Conservation (phyloP, 2,329 filamentous ascomycete species). For the Gaeumannomyces tritici region DNA sequence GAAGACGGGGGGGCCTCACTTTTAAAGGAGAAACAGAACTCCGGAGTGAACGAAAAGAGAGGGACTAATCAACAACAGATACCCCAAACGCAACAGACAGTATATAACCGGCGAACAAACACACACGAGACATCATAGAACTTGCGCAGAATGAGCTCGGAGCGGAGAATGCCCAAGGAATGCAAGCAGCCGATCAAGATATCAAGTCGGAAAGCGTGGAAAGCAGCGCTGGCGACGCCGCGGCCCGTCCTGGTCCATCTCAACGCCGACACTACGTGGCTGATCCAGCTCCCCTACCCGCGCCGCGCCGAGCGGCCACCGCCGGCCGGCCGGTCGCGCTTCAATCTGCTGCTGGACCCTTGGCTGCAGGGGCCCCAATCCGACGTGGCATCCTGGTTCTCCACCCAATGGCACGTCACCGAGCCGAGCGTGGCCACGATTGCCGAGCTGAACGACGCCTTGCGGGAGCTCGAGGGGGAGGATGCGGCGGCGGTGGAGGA, state of each 20-base stretch:
- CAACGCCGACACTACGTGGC: slow-evolving; percentile 59
- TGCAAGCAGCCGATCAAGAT: not conserved
- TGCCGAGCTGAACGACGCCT: slow-evolving; percentile 40
- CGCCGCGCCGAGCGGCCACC: slow-evolving; percentile 19
- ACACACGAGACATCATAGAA: not conserved
- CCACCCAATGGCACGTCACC: slow-evolving; percentile 52
- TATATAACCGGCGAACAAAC: too few relatives aligned
- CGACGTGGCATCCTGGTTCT: slow-evolving; percentile 56
- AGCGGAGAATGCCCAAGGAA: not conserved
- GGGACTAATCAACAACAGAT: not conserved
- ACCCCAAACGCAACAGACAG: too few relatives aligned
- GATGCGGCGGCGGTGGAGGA: not conserved
- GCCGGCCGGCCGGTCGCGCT: slow-evolving; percentile 40
- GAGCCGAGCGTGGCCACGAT: slow-evolving; percentile 44
- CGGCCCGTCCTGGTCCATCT: slow-evolving; percentile 48
- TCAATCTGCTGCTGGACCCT: slow-evolving; percentile 56
- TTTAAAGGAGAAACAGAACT: not conserved
- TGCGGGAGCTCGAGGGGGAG: slow-evolving; percentile 35
- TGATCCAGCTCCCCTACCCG: slow-evolving; percentile 53
- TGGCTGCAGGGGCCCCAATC: slow-evolving; percentile 55
- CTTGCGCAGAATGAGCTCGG: not conserved
- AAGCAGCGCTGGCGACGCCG: slow-evolving; percentile 7
- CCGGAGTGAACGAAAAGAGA: not conserved
- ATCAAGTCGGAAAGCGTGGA: slow-evolving; percentile 9
- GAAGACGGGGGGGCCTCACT: not conserved